Base-by-base conservation (phyloP, 768 basidiomycete species). In the Boletus pseudo-olivaceus region DNA sequence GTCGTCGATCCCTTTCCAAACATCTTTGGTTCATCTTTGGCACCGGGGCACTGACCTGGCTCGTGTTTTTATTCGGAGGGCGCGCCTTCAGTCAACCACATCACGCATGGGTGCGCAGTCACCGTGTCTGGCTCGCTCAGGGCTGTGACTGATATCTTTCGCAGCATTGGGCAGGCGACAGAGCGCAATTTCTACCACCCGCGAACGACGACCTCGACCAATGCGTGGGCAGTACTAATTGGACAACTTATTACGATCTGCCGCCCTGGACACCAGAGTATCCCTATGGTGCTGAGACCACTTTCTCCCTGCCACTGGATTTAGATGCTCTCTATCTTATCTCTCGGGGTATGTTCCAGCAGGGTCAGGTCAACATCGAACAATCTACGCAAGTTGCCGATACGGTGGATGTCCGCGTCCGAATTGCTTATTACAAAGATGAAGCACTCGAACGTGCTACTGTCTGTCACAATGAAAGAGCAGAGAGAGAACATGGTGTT, bases 401-500 rank as follows among this genome's bases (percentile, higher is more conserved):
- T 54, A 58, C 48, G 2, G 70, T 71, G 3, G 59, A 57, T n/a
- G 63, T 78, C 20, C 62, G 51, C 27, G 53, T 67, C 49, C 56
- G 68, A 45, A 69, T 67, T 2, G 61, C 61, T 26, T 70, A 71
- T 43, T 2, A 20, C 19, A 6, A 47, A 15, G 50, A 61, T n/a
- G 20, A 51, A 17, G 46, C 48, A 27, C 60, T 72, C 32, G 57
- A 65, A 20, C 59, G 43, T 8, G 64, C 63, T 19, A 56, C 61
- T 29, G 66, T 75, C 34, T 75, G 73, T 43, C 62, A 40, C 41
- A 54, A 70, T 47, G 62, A 67, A 47, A 66, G 61, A 40, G 52
- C 50, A 12, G 64, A 59, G 3, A 54, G 49, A 9, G 61, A 65
- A 26, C 30, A 68, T 40, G 72, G 73, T 7, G 55, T 69, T 35